phyloP scores from a whole-genome alignment of 768 basidiomycete species.

The Russula sp. region DNA sequence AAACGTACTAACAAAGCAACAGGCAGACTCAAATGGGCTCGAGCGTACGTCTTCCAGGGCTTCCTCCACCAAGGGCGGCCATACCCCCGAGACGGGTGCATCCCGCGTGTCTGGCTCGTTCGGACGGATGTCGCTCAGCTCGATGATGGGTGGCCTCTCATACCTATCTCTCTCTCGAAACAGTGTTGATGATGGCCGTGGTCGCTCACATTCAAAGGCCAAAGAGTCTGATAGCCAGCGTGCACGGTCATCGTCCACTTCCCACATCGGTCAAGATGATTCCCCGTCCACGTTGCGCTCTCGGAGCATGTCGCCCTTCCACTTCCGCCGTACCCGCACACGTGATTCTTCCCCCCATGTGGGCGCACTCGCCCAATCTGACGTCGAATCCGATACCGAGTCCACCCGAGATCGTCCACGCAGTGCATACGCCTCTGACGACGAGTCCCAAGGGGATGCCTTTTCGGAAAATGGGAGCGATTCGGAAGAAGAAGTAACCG shows the following conservation, averaged over 20 bases:
- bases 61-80: constrained; percentile 21
- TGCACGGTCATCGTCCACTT: constrained; percentile 43
- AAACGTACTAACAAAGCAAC: constrained; percentile 39
- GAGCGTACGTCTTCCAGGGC: constrained; percentile 42
- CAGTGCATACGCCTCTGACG: constrained; percentile 67
- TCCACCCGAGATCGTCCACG: constrained; percentile 52
- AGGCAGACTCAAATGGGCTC: constrained; percentile 51
- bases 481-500: constrained; percentile 56
- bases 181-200: constrained; percentile 41
- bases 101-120: constrained; percentile 50
- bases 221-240: constrained; percentile 36
- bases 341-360: constrained; percentile 52
- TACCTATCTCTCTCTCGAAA: constrained; percentile 60
- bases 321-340: constrained; percentile 61
- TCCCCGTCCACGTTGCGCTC: constrained; percentile 49
- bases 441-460: constrained; percentile 46
- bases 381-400: constrained; percentile 60
- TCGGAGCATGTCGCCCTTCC: constrained; percentile 80
- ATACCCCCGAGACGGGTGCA: constrained; percentile 25
- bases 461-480: constrained; percentile 54
- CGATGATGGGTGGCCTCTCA: constrained; percentile 69
- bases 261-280: constrained; percentile 38
- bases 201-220: constrained; percentile 44
- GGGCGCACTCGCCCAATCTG: constrained; percentile 54
- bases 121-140: constrained; percentile 59